Evolutionary conservation across 2,329 filamentous ascomycete genomes (phyloP).

Genomic region (Ophiocordyceps unilateralis): DNA sequence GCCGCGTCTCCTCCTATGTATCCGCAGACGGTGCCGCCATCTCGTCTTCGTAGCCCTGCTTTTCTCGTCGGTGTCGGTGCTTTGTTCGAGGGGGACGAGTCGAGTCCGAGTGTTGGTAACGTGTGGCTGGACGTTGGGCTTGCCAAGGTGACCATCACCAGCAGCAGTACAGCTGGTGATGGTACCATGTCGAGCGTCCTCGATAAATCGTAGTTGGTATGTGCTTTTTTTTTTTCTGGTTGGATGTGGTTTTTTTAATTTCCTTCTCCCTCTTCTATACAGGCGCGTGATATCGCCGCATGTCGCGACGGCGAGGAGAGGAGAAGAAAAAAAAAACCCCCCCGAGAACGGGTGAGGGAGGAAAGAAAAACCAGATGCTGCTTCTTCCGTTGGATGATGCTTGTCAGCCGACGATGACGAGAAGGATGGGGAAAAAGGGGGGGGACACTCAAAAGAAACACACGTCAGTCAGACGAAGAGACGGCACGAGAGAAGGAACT

Average conservation of each 20-base stretch:
- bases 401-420: too few relatives aligned
- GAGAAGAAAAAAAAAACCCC: not conserved
- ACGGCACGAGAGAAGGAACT: too few relatives aligned
- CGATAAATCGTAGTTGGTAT: not conserved
- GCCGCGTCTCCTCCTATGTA: conserved; percentile 34
- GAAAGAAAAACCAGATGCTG: too few relatives aligned
- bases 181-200: not conserved
- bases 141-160: too few relatives aligned
- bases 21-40: conserved; percentile 35
- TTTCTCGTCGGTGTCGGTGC: too few relatives aligned
- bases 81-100: too few relatives aligned
- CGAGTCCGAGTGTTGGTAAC: too few relatives aligned
- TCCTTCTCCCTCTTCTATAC: not conserved
- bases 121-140: not conserved
- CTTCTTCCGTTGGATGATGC: too few relatives aligned
- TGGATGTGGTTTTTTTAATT: not conserved
- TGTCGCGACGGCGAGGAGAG: not conserved
- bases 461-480: too few relatives aligned
- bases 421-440: too few relatives aligned
- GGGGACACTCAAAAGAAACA: too few relatives aligned
- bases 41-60: not conserved
- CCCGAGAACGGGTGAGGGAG: too few relatives aligned
- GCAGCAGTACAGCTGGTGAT: not conserved
- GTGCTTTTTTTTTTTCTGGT: not conserved
- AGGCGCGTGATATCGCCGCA: not conserved